Base-by-base conservation (phyloP, 148 eudicot species). In the Dysphania ambrosioides region DNA sequence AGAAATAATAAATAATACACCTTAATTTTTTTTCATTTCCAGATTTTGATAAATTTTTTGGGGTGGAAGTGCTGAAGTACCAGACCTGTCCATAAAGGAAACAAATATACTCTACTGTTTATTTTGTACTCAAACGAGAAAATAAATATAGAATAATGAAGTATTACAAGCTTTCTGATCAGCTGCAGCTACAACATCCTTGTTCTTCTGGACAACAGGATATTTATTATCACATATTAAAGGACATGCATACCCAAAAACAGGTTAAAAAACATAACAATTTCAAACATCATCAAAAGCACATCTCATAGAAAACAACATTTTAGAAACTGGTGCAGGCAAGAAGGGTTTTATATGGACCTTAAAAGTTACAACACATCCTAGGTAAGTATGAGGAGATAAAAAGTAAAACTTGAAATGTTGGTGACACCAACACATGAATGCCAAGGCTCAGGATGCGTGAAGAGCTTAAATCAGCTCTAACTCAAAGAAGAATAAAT, bases 151-250 rank as follows among this genome's bases (percentile, higher is more conserved):
- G 29, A 62, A 69, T 63, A 53, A 18, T 27, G 24, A 2, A 8
- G 49, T 27, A 51, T 75, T 75, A 71, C 75, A 21, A 31, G 72
- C 35, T 75, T 71, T 75, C 34, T 26, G 27, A 40, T 71, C 38
- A 68, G 66, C 73, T 30, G 42, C 79, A 36, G 77, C 24, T 21
- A 61, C 57, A 72, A 59, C 53, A 44, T 55, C 58, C 53, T 31
- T 32, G 38, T 56, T 63, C 72, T 76, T 72, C 15, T 66, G 65
- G 8, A 60, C 59, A 23, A 61, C 31, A 58, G 44, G 29, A 58
- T 34, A 32, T 60, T 76, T 60, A 73, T 30, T 74, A 67, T 73
- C 68, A 59, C 18, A 12, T 16, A 55, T 36, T 21, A 66, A 31
- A 40, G 64, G 26, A 65, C 63, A n/a, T 29, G 68, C 41, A 32